These are phyloP conservation scores for Pseudozyma hubeiensis DNA, from an alignment of 1,284 basidiomycete genomes.

Conservation along the genomic window DNA sequence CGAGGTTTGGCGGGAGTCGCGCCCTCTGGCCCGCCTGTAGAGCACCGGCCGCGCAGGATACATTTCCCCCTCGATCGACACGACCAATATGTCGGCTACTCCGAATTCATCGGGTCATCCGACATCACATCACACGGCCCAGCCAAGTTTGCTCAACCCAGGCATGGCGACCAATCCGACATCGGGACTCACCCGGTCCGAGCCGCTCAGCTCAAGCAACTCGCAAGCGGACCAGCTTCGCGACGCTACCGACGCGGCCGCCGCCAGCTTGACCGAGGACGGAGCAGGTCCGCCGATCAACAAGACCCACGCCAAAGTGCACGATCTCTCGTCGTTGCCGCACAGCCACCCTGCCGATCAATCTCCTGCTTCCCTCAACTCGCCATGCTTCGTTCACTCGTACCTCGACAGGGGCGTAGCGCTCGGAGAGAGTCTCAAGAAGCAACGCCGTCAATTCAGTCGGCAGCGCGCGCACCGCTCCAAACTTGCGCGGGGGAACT, in stretches of 20 bases:
- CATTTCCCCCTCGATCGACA: background rate
- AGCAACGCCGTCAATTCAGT: constrained; percentile 40
- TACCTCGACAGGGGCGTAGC: constrained; percentile 53
- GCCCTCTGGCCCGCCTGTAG: constrained; percentile 3
- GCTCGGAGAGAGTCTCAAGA: constrained; percentile 46
- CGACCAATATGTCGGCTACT: constrained; percentile 16
- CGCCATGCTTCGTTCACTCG: constrained; percentile 62
- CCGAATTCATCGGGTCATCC: constrained; percentile 14
- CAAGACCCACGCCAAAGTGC: constrained; percentile 46
- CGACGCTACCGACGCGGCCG: constrained; percentile 24
- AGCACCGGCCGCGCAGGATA: background rate
- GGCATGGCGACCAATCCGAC: constrained; percentile 46
- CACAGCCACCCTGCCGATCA: constrained; percentile 27
- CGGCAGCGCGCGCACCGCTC: constrained; percentile 22
- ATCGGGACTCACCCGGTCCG: constrained; percentile 31
- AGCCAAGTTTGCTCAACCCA: constrained; percentile 37
- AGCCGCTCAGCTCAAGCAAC: constrained; percentile 24
- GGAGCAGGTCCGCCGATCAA: constrained; percentile 21
- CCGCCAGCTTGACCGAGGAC: constrained; percentile 11
- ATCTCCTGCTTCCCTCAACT: constrained; percentile 19
- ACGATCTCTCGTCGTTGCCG: constrained; percentile 40
- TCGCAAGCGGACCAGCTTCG: constrained; percentile 15
- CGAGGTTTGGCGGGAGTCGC: constrained; percentile 1
- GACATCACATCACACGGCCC: constrained; percentile 10
- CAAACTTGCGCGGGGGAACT: constrained; percentile 6